Evolutionary conservation across 2,329 filamentous ascomycete genomes (phyloP).

Genomic region (Stylonectria norvegica): DNA sequence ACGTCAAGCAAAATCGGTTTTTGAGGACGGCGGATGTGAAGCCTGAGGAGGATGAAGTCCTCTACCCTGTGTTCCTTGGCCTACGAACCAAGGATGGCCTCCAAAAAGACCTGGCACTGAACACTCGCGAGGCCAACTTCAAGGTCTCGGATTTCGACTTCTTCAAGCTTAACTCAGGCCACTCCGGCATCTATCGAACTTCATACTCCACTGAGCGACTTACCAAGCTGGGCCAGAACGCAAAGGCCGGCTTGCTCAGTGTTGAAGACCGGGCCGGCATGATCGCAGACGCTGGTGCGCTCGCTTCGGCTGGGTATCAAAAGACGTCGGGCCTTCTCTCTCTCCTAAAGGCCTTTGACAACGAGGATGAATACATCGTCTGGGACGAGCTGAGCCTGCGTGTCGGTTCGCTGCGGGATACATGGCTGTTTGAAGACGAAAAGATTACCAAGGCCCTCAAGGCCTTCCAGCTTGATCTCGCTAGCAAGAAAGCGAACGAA

Average conservation of each 20-base stretch:
- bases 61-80: constrained; percentile 88
- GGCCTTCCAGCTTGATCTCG: constrained; percentile 75
- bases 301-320: constrained; percentile 87
- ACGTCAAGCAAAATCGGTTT: constrained; percentile 93
- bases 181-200: constrained; percentile 88
- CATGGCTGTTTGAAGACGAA: constrained; percentile 78
- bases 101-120: constrained; percentile 65
- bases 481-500: constrained; percentile 76
- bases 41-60: constrained; percentile 81
- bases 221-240: constrained; percentile 81
- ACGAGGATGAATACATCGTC: constrained; percentile 85
- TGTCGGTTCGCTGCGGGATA: constrained; percentile 71
- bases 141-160: constrained; percentile 78
- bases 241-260: constrained; percentile 65
- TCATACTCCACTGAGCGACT: constrained; percentile 81
- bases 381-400: constrained; percentile 89
- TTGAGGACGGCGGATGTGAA: constrained; percentile 88
- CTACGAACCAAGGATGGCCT: constrained; percentile 81
- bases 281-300: constrained; percentile 86
- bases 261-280: constrained; percentile 93
- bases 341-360: constrained; percentile 77
- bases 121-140: constrained; percentile 67
- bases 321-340: constrained; percentile 87
- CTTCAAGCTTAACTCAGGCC: constrained; percentile 95
- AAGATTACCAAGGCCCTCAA: constrained; percentile 72